Conservation (phyloP, 352 stramenopile genomes). For the Globisporangium heterothallicum region DNA sequence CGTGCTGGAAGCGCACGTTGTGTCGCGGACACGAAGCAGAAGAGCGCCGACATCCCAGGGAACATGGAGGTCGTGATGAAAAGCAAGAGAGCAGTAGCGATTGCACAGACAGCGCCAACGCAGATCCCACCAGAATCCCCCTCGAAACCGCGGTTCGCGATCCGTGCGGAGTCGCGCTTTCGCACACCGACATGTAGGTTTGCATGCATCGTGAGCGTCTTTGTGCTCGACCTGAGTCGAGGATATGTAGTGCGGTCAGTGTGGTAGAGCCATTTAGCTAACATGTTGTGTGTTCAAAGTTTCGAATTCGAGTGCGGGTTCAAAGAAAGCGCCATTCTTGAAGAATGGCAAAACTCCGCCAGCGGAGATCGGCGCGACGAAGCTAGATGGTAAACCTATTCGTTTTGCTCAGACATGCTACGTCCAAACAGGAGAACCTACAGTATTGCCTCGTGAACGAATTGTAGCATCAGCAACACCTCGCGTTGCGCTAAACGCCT, state of each 20-base stretch:
- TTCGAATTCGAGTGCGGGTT: not conserved
- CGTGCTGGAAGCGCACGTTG: not conserved
- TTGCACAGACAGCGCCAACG: conserved; percentile 1
- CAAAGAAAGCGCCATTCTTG: not conserved
- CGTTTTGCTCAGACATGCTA: not conserved
- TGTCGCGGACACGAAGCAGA: not conserved
- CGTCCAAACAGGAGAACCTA: not conserved
- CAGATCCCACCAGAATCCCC: conserved; percentile 14
- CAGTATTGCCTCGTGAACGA: not conserved
- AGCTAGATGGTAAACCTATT: not conserved
- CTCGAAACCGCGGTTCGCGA: not conserved
- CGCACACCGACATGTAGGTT: not conserved
- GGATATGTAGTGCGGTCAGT: too few species aligned
- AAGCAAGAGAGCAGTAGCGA: not conserved
- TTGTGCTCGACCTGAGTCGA: too few species aligned
- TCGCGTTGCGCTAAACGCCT: not conserved
- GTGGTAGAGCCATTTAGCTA: too few species aligned
- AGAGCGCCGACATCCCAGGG: not conserved
- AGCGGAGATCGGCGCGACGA: not conserved
- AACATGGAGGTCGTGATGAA: not conserved
- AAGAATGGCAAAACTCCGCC: not conserved
- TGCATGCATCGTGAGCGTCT: too few species aligned
- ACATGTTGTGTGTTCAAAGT: too few species aligned
- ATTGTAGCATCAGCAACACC: not conserved
- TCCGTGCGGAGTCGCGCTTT: not conserved